Base-by-base conservation (phyloP, 805 yeast species). In the Cyberlindnera americana region DNA sequence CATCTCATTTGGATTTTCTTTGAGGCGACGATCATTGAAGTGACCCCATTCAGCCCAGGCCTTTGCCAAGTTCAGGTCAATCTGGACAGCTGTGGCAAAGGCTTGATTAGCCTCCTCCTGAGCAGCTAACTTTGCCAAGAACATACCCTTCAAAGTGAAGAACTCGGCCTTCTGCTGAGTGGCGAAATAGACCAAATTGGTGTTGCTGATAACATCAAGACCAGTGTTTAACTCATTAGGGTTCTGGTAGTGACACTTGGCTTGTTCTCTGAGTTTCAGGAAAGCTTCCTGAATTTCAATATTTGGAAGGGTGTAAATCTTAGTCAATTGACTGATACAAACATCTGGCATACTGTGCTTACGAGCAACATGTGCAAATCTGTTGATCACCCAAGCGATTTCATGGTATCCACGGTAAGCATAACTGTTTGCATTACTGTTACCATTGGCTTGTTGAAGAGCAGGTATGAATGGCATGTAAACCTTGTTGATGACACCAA, bases 41-140 rank as follows among this genome's bases (percentile, higher is more conserved):
- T 81, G 79, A 45, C 99, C 99, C 99, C 99, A 93, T 60, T 95
- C 97, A 4, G 97, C 98, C 99, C 99, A 93, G 0, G 99, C 98
- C 60, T 93, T 91, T 2, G 98, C 96, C 33, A 93, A 64, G 54
- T 90, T 88, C 51, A 91, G 73, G 56, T 95, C 99, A 41, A 93
- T 81, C 61, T 93, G 98, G 15, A 93, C 97, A 1, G 99, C 96
- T 3, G 97, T 87, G 2, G 98, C 96, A 67, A 93, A 93, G 0
- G 96, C 96, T 59, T 93, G 95, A 58, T 93, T 90, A 12, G 99
- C 98, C 54, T 91, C 97, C 44, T 91, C 98, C 48, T 81, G 80
- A 32, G 87, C 91, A 50, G 87, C 82, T 52, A 93, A 69, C 59
- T 89, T 91, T 16, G 95, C 95, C 53, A 91, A 73, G 57, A 95